Conservation (phyloP, 2,329 filamentous ascomycete species). For the Chaetomiaceae sp. region DNA sequence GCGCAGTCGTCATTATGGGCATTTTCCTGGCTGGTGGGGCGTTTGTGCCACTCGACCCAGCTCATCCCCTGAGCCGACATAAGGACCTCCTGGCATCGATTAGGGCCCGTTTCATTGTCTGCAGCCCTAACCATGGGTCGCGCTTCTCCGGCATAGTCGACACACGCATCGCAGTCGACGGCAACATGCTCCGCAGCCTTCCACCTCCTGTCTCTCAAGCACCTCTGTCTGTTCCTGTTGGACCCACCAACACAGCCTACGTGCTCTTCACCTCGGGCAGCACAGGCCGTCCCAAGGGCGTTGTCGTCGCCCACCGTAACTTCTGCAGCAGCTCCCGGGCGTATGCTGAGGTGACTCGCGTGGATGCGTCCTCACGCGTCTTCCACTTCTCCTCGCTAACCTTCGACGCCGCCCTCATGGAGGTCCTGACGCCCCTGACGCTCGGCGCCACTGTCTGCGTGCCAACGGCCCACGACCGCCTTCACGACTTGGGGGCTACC, state of each 20-base stretch:
- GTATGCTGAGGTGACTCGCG: conserved; percentile 11
- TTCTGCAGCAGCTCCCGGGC: conserved; percentile 18
- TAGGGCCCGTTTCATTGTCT: conserved; percentile 16
- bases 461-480: conserved; percentile 36
- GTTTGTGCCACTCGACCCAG: conserved; percentile 29
- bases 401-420: conserved; percentile 27
- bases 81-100: conserved; percentile 18
- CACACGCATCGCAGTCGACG: conserved; percentile 9
- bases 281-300: conserved; percentile 24
- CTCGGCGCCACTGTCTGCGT: conserved; percentile 33
- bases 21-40: conserved; percentile 29
- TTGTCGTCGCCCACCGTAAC: conserved; percentile 14
- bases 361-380: conserved; percentile 18
- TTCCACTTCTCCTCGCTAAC: conserved; percentile 21
- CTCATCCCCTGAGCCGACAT: conserved; percentile 21
- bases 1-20: conserved; percentile 24
- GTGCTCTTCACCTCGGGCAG: conserved; percentile 26
- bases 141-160: conserved; percentile 14
- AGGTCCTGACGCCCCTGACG: conserved; percentile 24
- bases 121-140: conserved; percentile 19
- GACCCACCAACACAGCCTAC: conserved; percentile 18
- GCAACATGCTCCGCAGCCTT: conserved; percentile 11
- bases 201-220: background rate
- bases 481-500: conserved; percentile 34
- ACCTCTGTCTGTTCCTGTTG: background rate